Evolutionary conservation across 2,329 filamentous ascomycete genomes (phyloP), one percentile per base, ranked within the genome.

Genomic region (Pseudocercospora cruenta): DNA sequence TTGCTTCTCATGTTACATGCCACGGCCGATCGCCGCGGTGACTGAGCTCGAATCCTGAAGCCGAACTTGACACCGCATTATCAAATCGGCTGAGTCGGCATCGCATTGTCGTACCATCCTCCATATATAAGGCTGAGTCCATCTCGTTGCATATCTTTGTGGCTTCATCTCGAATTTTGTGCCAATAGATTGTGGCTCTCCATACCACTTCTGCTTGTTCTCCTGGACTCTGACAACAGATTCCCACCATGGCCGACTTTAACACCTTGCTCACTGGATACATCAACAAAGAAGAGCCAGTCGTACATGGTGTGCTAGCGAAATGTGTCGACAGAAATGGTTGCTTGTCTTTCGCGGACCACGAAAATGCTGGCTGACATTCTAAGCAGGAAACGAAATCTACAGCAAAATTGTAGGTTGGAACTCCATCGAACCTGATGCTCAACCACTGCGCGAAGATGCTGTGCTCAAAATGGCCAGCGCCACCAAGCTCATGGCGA

Each of bases 401-500:
- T 72, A 71, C 39, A 55, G 64, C 14, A 71, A 69, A 66, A 49
- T 64, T n/a, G 67, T 69, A 36, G 71, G 71, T 49, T 61, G 66
- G n/a, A 36, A 26, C 33, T 67, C 61, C 10, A 21, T 70, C 19
- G 51, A 58, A 21, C 58, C 63, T 5, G 61, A 69, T 22, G 60
- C 70, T n/a, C 59, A 69, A 16, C 69, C 74, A 2, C 66, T 78
- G 33, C 59, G 71, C 26, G 68, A 72, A 19, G 72, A 78, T 53
- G 75, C 72, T 8, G 63, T 75, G 14, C 69, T 77, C 51, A 69
- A 72, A 24, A 68, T 78, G 2, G 77, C 76, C 31, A 77, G 74
- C n/a, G 68, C 69, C 33, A 82, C 80, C 22, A 82, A 83, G 60
- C 74, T 88, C 4, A 69, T 86, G 58, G 81, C 85, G 2, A 80